phyloP scores from a whole-genome alignment of 1,284 basidiomycete species.

The Hemileia vastatrix region DNA sequence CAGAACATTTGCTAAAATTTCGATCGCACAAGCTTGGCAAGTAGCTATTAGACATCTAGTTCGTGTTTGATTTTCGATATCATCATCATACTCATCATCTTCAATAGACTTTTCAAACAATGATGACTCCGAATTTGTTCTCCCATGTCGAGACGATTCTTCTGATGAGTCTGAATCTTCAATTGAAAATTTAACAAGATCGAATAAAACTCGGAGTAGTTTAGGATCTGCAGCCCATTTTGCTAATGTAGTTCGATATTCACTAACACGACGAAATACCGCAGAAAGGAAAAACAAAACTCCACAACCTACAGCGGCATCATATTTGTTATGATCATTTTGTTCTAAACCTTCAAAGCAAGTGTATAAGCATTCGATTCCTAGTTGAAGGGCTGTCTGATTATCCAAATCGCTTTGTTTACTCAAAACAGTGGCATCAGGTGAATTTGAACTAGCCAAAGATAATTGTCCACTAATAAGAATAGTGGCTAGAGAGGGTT shows the following conservation, averaged over 20 bases:
- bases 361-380: constrained; percentile 11
- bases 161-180: too few relatives aligned
- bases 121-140: too few relatives aligned
- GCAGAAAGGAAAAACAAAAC: constrained; percentile 17
- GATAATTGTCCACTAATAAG: constrained; percentile 9
- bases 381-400: constrained; percentile 15
- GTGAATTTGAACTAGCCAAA: not conserved
- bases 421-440: too few relatives aligned
- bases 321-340: constrained; percentile 11
- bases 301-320: constrained; percentile 13
- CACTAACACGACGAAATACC: constrained; percentile 10
- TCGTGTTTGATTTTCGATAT: too few relatives aligned
- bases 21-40: constrained; percentile 13
- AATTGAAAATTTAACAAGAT: too few relatives aligned
- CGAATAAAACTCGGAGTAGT: too few relatives aligned
- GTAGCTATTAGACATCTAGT: too few relatives aligned
- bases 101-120: too few relatives aligned
- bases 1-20: constrained; percentile 12
- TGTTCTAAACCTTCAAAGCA: too few relatives aligned
- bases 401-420: not conserved
- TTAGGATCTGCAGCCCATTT: too few relatives aligned
- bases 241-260: constrained; percentile 6
- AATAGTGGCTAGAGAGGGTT: constrained; percentile 17
- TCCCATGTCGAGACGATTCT: too few relatives aligned
- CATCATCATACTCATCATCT: too few relatives aligned